Evolutionary conservation across 371 early-diverging fungal genomes (phyloP).

Genomic region (Batkoa obscura): DNA sequence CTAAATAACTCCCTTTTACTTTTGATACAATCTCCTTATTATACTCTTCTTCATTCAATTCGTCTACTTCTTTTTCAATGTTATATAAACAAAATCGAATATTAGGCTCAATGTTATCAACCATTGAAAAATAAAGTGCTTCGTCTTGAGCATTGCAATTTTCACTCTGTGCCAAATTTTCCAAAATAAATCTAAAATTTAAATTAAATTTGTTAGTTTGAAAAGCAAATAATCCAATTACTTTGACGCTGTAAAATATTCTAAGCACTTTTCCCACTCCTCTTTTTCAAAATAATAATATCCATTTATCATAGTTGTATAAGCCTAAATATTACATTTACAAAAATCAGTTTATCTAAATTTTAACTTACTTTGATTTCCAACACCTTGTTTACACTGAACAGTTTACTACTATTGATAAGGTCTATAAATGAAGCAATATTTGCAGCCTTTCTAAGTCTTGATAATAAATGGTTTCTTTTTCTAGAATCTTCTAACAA

Average conservation of each 20-base stretch:
- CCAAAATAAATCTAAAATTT: background rate
- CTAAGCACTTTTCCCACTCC: background rate
- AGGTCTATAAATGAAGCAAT: background rate
- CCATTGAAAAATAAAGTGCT: background rate
- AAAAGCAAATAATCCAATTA: background rate
- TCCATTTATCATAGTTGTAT: background rate
- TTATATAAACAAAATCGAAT: slow-evolving; percentile 2
- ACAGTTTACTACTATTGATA: background rate
- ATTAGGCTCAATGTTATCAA: slow-evolving; percentile 1
- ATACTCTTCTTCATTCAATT: background rate
- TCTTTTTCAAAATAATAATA: slow-evolving; percentile 2
- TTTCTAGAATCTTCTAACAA: background rate
- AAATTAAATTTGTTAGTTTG: background rate
- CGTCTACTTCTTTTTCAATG: background rate
- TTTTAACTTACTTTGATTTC: background rate
- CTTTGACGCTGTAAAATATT: background rate
- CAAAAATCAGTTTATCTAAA: background rate
- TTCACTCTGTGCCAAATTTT: background rate
- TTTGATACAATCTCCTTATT: background rate
- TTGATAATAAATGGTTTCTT: background rate
- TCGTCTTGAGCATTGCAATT: background rate
- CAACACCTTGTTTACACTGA: background rate
- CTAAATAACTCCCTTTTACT: too few species aligned
- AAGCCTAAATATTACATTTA: background rate
- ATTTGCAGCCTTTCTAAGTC: background rate